Conservation (phyloP, 2,329 filamentous ascomycete genomes). For the Penicillium sp. region DNA sequence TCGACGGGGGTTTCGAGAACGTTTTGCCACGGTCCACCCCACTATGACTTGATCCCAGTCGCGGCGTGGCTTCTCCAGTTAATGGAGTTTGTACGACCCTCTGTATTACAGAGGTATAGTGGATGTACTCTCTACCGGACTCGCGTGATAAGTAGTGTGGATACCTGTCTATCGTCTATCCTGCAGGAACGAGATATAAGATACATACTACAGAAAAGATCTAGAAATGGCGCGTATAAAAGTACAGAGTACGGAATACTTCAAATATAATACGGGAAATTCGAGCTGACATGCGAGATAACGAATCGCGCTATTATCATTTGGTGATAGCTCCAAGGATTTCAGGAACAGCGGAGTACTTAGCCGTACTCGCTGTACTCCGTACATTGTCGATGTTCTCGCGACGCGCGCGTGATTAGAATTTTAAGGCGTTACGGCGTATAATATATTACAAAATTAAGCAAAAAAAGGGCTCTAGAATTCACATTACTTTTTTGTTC, state of each 20-base stretch:
- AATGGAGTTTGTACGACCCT: slow-evolving; percentile 12
- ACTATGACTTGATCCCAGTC: slow-evolving; percentile 12
- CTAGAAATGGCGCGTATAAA: not conserved
- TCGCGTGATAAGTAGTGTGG: slow-evolving; percentile 1
- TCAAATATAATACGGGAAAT: not conserved
- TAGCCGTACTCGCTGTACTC: slow-evolving; percentile 3
- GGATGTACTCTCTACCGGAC: not conserved
- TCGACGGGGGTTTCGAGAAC: slow-evolving; percentile 26
- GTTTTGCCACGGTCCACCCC: slow-evolving; percentile 36
- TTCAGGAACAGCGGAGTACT: slow-evolving; percentile 10
- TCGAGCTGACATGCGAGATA: slow-evolving; percentile 10
- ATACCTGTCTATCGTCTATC: slow-evolving; percentile 3
- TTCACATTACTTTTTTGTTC: slow-evolving; percentile 1
- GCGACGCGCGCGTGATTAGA: slow-evolving; percentile 8
- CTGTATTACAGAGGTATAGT: slow-evolving; percentile 3
- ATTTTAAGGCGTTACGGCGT: not conserved
- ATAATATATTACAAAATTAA: not conserved
- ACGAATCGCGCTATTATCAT: slow-evolving; percentile 9
- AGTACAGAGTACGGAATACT: not conserved
- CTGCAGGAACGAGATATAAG: slow-evolving; percentile 2
- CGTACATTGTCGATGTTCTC: slow-evolving; percentile 1
- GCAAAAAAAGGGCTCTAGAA: not conserved
- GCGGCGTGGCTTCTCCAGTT: slow-evolving; percentile 18
- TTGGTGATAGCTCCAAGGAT: slow-evolving; percentile 5
- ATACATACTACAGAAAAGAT: too few relatives aligned